Evolutionary conservation across 2,329 filamentous ascomycete genomes (phyloP).

Genomic region (Alternaria ethzedia): DNA sequence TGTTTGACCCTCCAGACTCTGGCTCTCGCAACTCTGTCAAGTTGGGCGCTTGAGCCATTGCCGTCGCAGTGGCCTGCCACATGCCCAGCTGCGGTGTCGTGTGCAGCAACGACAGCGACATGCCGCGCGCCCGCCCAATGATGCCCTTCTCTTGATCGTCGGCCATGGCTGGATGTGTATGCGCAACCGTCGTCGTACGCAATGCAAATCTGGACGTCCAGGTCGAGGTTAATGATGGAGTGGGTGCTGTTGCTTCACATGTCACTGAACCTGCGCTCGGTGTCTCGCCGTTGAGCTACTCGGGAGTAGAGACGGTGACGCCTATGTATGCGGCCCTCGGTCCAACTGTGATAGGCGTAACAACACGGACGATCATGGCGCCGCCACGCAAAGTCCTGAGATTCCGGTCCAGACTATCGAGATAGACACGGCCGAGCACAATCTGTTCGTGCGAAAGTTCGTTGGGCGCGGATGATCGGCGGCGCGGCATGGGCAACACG

Average conservation of each 20-base stretch:
- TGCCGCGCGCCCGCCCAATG: slow-evolving; percentile 28
- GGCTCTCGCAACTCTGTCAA: slow-evolving; percentile 45
- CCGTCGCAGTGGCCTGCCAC: slow-evolving; percentile 51
- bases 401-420: neutral
- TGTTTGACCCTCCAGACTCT: slow-evolving; percentile 21
- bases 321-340: neutral
- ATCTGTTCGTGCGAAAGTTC: neutral
- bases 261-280: neutral
- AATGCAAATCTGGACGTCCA: neutral
- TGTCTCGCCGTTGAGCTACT: neutral
- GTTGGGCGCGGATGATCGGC: neutral
- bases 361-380: neutral
- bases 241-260: neutral
- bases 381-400: neutral
- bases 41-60: slow-evolving; percentile 50
- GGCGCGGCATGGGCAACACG: neutral
- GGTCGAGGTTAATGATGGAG: neutral
- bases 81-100: slow-evolving; percentile 47
- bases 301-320: neutral
- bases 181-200: neutral
- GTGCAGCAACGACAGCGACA: slow-evolving; percentile 42
- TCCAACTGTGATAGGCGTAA: neutral
- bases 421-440: neutral
- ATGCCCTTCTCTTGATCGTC: slow-evolving; percentile 13
- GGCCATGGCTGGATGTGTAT: slow-evolving; percentile 5